Evolutionary conservation across 2,329 filamentous ascomycete genomes (phyloP).

Genomic region (Beauveria varroae): DNA sequence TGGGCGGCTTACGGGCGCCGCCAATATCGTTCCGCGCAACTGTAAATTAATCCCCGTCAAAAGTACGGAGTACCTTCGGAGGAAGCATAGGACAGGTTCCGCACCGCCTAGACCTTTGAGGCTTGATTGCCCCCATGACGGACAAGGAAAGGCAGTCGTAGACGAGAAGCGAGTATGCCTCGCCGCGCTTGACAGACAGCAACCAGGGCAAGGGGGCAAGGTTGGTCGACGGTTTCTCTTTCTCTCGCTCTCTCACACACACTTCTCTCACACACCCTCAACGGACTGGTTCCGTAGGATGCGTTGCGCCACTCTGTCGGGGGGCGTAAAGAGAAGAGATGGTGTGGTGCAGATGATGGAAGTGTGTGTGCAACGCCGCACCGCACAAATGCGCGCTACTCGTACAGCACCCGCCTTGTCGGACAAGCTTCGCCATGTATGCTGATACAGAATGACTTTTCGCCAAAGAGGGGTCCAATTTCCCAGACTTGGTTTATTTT

Average conservation of each 20-base stretch:
- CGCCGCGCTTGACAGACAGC: neutral
- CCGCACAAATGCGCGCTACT: slow-evolving; percentile 6
- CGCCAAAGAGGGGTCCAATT: neutral
- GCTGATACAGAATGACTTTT: neutral
- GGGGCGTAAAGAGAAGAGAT: neutral
- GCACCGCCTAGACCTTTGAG: neutral
- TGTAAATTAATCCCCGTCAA: neutral
- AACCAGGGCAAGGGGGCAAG: neutral
- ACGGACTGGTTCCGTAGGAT: slow-evolving; percentile 2
- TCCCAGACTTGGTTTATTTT: neutral
- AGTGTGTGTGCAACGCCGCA: neutral
- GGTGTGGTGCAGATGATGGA: neutral
- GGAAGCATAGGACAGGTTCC: neutral
- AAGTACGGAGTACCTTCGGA: neutral
- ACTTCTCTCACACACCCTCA: neutral
- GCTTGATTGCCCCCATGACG: neutral
- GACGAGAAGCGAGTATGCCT: slow-evolving; percentile 3
- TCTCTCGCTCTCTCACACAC: neutral
- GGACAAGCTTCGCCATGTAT: neutral
- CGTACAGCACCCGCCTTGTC: neutral
- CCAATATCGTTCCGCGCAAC: neutral
- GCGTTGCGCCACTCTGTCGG: neutral
- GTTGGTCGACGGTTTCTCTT: neutral
- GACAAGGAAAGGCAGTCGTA: neutral
- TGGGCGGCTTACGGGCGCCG: slow-evolving; percentile 7